phyloP scores from a whole-genome alignment of 495 filamentous ascomycete species.

The Tetracladium setigerum region DNA sequence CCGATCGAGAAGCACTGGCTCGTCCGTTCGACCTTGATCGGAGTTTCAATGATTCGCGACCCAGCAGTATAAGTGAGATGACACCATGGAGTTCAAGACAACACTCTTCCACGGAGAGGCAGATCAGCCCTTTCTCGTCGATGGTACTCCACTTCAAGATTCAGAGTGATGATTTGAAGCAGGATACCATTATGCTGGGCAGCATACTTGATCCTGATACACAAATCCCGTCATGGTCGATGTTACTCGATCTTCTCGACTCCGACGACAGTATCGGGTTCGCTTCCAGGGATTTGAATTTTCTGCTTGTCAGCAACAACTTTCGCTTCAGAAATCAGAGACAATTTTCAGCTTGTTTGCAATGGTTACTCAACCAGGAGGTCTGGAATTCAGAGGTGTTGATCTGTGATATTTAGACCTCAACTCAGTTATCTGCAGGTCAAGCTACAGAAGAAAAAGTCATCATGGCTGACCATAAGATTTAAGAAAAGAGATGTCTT shows the following conservation, averaged over 20 bases:
- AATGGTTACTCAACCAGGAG: slow-evolving; percentile 6
- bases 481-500: too few relatives aligned
- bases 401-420: background rate
- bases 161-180: background rate
- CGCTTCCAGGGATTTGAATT: slow-evolving; percentile 1
- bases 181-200: slow-evolving; percentile 5
- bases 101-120: background rate
- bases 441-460: too few relatives aligned
- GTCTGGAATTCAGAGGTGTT: slow-evolving; percentile 6
- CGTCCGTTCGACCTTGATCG: background rate
- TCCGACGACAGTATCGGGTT: slow-evolving; percentile 2
- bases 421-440: too few relatives aligned
- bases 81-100: background rate
- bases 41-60: background rate
- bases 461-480: too few relatives aligned
- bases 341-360: slow-evolving; percentile 10
- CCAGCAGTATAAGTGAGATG: background rate
- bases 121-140: background rate
- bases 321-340: slow-evolving; percentile 9
- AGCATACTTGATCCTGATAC: slow-evolving; percentile 5
- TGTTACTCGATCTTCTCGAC: slow-evolving; percentile 6
- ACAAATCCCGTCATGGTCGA: slow-evolving; percentile 5
- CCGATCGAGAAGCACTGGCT: background rate
- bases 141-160: slow-evolving; percentile 8
- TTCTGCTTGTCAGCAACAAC: slow-evolving; percentile 6